Evolutionary conservation across 139 green algal species (phyloP).

Genomic region (Yamagishiella unicocca): DNA sequence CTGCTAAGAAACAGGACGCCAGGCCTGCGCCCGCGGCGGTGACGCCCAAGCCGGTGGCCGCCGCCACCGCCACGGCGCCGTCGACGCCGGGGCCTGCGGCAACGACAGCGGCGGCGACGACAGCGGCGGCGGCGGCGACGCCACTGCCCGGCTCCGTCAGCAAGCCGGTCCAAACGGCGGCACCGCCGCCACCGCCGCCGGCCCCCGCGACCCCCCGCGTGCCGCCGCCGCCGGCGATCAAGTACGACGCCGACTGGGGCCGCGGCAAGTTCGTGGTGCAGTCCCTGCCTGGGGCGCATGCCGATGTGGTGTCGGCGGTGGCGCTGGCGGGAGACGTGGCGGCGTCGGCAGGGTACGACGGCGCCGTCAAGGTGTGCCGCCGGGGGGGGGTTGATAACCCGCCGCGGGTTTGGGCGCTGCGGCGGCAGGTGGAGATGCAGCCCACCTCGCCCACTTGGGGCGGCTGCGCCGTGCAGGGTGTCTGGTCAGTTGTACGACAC

Average conservation of each 20-base stretch:
- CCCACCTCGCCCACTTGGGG: too few relatives aligned
- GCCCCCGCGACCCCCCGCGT: neutral
- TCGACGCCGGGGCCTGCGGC: neutral
- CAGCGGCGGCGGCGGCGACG: neutral
- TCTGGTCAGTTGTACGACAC: too few relatives aligned
- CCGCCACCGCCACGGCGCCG: neutral
- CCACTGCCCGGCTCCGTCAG: neutral
- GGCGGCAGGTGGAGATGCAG: too few relatives aligned
- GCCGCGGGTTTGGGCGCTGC: too few relatives aligned
- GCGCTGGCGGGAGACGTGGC: conserved; percentile 48
- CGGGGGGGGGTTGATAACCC: too few relatives aligned
- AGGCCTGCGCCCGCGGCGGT: neutral
- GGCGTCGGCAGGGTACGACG: conserved; percentile 48
- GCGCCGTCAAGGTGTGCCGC: conserved; percentile 51
- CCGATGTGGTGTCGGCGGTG: conserved; percentile 52
- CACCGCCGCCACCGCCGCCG: neutral
- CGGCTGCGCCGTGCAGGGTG: too few relatives aligned
- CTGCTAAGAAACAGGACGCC: neutral
- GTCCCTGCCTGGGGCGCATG: conserved; percentile 31
- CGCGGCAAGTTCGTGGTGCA: conserved; percentile 33
- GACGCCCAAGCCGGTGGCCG: neutral
- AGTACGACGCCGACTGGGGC: conserved; percentile 34
- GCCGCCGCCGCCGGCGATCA: neutral
- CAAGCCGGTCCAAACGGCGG: neutral
- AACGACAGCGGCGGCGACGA: neutral